phyloP scores from a whole-genome alignment of 2,329 filamentous ascomycete species.

The Amphichorda felina region DNA sequence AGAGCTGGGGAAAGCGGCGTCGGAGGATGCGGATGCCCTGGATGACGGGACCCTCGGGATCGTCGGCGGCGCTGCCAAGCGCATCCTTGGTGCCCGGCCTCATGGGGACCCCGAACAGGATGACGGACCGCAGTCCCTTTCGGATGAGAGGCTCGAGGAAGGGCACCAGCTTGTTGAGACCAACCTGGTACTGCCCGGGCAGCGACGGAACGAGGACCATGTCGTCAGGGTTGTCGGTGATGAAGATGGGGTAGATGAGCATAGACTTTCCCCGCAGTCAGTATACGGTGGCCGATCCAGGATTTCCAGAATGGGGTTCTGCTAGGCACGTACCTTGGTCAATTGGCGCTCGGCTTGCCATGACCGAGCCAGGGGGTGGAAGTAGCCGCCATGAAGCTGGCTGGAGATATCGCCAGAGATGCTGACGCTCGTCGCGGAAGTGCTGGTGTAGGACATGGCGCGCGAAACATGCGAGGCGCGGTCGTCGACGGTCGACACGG shows the following conservation, averaged over 20 bases:
- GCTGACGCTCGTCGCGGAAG: conserved; percentile 55
- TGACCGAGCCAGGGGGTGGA: conserved; percentile 63
- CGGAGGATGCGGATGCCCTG: conserved; percentile 74
- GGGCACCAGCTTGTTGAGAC: conserved; percentile 73
- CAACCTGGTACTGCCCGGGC: conserved; percentile 79
- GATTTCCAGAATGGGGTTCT: too few species aligned
- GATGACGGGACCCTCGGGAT: conserved; percentile 87
- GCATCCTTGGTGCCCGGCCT: conserved; percentile 75
- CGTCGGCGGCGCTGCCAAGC: conserved; percentile 83
- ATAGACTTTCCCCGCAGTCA: conserved; percentile 55
- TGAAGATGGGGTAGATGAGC: conserved; percentile 96
- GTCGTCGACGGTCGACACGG: conserved; percentile 48
- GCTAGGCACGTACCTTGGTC: conserved; percentile 62
- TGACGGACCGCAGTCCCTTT: conserved; percentile 86
- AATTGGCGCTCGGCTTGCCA: conserved; percentile 81
- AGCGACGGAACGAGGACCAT: conserved; percentile 83
- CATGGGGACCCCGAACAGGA: conserved; percentile 89
- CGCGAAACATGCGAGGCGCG: conserved; percentile 48
- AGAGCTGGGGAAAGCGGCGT: conserved; percentile 77
- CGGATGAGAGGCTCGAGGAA: conserved; percentile 78
- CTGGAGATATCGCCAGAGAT: conserved; percentile 67
- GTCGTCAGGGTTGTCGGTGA: conserved; percentile 89
- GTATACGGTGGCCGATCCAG: too few species aligned
- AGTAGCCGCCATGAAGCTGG: conserved; percentile 74
- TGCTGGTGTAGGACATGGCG: conserved; percentile 55